phyloP scores from a whole-genome alignment of 768 basidiomycete genomes.

The Suillus weaverae region DNA sequence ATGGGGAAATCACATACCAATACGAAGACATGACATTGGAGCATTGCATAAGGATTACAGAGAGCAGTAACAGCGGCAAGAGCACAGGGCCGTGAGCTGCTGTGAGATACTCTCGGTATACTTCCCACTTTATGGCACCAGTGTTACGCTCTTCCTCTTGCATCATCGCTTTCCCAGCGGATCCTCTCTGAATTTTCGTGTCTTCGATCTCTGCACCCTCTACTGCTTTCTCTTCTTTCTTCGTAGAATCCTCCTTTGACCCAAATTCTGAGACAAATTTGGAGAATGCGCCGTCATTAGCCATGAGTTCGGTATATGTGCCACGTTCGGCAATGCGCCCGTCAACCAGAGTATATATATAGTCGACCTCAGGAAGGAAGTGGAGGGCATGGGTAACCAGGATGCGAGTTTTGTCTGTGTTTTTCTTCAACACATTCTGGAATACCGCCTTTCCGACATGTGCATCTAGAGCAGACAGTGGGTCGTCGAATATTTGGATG shows the following conservation, averaged over 20 bases:
- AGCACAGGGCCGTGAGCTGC: constrained; percentile 69
- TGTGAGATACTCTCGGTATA: constrained; percentile 53
- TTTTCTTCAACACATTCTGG: constrained; percentile 74
- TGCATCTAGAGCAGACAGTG: constrained; percentile 88
- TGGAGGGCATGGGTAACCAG: constrained; percentile 93
- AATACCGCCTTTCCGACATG: constrained; percentile 90
- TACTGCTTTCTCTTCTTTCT: constrained; percentile 43
- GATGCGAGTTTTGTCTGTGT: constrained; percentile 72
- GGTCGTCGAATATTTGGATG: constrained; percentile 84
- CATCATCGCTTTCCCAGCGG: constrained; percentile 63
- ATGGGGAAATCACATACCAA: constrained; percentile 47
- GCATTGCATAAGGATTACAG: constrained; percentile 67
- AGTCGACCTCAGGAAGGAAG: constrained; percentile 85
- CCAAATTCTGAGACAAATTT: constrained; percentile 79
- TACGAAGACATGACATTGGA: constrained; percentile 71
- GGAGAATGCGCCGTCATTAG: constrained; percentile 63
- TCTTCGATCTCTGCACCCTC: constrained; percentile 34
- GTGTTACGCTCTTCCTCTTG: constrained; percentile 81
- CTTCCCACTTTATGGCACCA: constrained; percentile 46
- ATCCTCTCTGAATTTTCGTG: constrained; percentile 35
- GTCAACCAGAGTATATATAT: constrained; percentile 76
- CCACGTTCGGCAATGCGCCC: constrained; percentile 81
- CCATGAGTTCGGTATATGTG: constrained; percentile 72
- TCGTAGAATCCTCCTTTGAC: constrained; percentile 49
- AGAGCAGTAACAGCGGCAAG: constrained; percentile 62